Percentiles rank a stretch among this genome's conserved stretches.
Evolutionary conservation across 2,329 filamentous ascomycete genomes (phyloP).

Genomic region (Fusarium lateritium): DNA sequence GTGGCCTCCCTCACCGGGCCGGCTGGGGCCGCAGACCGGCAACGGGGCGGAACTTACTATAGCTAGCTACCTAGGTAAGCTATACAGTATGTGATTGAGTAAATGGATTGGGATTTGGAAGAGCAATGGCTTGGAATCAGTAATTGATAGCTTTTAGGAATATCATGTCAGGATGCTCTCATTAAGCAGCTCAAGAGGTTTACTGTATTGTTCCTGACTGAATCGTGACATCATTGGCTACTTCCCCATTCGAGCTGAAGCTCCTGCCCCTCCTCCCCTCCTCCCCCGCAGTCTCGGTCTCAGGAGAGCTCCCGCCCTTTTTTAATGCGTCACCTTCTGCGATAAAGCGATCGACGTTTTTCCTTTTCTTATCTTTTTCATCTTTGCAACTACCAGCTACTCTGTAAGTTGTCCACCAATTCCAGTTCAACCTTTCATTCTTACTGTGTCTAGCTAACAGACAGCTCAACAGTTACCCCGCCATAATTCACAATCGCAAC

Average conservation of each 20-base stretch:
- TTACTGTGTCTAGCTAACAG: constrained; percentile 15
- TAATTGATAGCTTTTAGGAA: too few species aligned
- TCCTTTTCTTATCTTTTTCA: background rate
- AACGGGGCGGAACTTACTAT: background rate
- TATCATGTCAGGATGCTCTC: constrained; percentile 1
- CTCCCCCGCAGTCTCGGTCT: constrained; percentile 8
- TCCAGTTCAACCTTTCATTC: background rate
- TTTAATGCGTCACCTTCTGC: constrained; percentile 5
- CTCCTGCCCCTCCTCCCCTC: constrained; percentile 33
- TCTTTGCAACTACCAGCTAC: background rate
- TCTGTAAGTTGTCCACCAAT: constrained; percentile 6
- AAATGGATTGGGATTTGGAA: background rate
- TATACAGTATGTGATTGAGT: background rate
- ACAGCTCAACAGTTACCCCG: constrained; percentile 23
- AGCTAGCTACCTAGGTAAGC: background rate
- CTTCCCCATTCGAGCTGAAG: constrained; percentile 14
- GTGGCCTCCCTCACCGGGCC: constrained; percentile 1
- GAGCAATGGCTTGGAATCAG: background rate
- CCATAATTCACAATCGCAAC: background rate
- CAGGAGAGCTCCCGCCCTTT: constrained; percentile 7
- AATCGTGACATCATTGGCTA: constrained; percentile 40
- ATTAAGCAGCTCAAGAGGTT: background rate
- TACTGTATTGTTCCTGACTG: background rate
- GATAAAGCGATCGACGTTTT: constrained; percentile 2
- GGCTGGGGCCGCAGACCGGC: background rate